phyloP scores from a whole-genome alignment of 106 monocot genomes.

The Ottelia alismoides region DNA sequence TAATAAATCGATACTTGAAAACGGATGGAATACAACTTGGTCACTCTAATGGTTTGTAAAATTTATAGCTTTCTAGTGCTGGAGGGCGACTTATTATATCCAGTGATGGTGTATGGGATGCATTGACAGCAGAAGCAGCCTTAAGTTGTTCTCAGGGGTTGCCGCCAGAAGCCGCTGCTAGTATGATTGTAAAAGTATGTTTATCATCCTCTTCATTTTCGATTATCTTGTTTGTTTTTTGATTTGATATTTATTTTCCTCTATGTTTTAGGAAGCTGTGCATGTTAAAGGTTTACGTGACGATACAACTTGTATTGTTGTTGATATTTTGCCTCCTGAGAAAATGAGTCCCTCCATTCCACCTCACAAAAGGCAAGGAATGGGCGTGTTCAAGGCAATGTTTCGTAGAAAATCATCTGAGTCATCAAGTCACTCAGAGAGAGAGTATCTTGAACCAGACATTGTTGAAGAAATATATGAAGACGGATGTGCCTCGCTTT shows the following conservation, averaged over 20 bases:
- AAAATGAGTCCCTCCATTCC: conserved; percentile 10
- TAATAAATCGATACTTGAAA: no score
- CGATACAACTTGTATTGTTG: conserved; percentile 29
- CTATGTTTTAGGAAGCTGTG: conserved; percentile 23
- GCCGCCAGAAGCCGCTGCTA: conserved; percentile 17
- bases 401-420: conserved; percentile 17
- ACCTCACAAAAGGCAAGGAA: conserved; percentile 17
- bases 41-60: neutral
- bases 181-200: conserved; percentile 20
- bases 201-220: no score
- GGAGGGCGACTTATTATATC: conserved; percentile 24
- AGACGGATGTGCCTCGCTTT: conserved; percentile 22
- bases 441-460: conserved; percentile 13
- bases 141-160: conserved; percentile 19
- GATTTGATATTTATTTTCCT: neutral
- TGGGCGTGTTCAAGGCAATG: conserved; percentile 20
- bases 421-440: conserved; percentile 6
- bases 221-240: neutral
- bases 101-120: conserved; percentile 32
- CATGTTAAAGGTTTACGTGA: conserved; percentile 19
- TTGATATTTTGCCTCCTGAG: conserved; percentile 24
- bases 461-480: conserved; percentile 22
- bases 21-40: no score
- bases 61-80: conserved; percentile 13
- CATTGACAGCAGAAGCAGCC: conserved; percentile 17